These are phyloP conservation scores for Fomitiporia mediterranea DNA, from an alignment of 1,284 basidiomycete genomes.

Conservation along the genomic window DNA sequence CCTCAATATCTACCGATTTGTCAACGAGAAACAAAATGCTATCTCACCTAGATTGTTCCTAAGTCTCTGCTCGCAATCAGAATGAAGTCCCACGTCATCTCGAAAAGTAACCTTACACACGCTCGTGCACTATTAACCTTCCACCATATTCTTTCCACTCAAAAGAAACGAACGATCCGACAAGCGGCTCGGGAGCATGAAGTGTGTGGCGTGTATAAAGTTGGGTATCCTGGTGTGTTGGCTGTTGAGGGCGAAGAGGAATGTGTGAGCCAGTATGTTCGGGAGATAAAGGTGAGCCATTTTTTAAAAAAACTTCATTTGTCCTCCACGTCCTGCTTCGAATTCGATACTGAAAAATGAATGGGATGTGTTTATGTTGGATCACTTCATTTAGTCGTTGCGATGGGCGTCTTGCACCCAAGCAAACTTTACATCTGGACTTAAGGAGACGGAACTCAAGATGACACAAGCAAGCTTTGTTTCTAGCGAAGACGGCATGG, in stretches of 20 bases:
- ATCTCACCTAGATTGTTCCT: too few species aligned
- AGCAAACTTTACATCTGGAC: not conserved
- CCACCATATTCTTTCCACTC: slow-evolving; percentile 17
- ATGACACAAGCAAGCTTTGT: not conserved
- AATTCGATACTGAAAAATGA: not conserved
- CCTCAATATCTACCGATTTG: too few species aligned
- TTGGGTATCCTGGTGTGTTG: slow-evolving; percentile 18
- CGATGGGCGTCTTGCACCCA: slow-evolving; percentile 19
- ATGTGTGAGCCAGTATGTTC: slow-evolving; percentile 9
- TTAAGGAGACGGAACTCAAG: not conserved
- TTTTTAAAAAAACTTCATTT: not conserved
- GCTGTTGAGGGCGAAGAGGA: slow-evolving; percentile 17
- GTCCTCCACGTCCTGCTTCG: not conserved
- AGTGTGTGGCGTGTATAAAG: slow-evolving; percentile 17
- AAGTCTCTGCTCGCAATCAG: too few species aligned
- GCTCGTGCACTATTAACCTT: slow-evolving; percentile 17
- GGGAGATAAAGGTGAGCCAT: slow-evolving; percentile 14
- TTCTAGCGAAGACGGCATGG: not conserved
- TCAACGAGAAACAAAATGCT: too few species aligned
- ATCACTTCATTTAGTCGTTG: too few species aligned
- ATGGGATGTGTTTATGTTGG: too few species aligned
- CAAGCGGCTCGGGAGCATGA: slow-evolving; percentile 3
- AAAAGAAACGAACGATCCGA: slow-evolving; percentile 13
- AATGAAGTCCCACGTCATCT: too few species aligned
- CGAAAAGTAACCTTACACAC: too few species aligned